These are phyloP conservation scores for Syzygium grande DNA, from an alignment of 345 rosid genomes.

Conservation along the genomic window DNA sequence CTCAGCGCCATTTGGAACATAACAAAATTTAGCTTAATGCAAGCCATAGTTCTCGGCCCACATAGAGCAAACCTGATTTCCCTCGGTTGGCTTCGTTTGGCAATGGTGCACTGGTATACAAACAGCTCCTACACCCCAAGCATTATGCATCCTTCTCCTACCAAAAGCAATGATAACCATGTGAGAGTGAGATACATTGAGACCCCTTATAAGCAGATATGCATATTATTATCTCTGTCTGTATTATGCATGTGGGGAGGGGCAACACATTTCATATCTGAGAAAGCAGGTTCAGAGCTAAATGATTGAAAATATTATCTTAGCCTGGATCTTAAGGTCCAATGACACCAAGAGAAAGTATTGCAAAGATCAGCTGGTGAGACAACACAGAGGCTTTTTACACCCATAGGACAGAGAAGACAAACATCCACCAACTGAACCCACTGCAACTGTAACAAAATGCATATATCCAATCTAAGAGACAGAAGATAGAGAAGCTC, in stretches of 20 bases:
- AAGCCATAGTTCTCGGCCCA: background rate
- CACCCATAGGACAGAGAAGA: background rate
- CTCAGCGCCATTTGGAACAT: background rate
- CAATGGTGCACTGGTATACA: background rate
- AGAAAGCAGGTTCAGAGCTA: background rate
- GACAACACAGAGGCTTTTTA: background rate
- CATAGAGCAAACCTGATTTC: background rate
- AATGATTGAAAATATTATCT: background rate
- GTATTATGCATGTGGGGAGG: background rate
- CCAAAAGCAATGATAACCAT: background rate
- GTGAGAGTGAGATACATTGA: background rate
- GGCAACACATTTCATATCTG: background rate
- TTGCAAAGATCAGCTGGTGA: background rate
- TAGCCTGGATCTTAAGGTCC: background rate
- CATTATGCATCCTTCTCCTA: slow-evolving; percentile 1
- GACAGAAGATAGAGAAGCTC: slow-evolving; percentile 4
- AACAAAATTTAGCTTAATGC: background rate
- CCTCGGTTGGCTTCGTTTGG: background rate
- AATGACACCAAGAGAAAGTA: background rate
- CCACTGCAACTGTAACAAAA: background rate
- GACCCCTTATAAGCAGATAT: background rate
- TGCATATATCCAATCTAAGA: background rate
- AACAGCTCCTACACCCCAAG: background rate
- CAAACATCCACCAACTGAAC: background rate
- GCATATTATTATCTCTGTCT: background rate